phyloP scores from a whole-genome alignment of 805 yeast genomes.

The Kuraishia ogatae region DNA sequence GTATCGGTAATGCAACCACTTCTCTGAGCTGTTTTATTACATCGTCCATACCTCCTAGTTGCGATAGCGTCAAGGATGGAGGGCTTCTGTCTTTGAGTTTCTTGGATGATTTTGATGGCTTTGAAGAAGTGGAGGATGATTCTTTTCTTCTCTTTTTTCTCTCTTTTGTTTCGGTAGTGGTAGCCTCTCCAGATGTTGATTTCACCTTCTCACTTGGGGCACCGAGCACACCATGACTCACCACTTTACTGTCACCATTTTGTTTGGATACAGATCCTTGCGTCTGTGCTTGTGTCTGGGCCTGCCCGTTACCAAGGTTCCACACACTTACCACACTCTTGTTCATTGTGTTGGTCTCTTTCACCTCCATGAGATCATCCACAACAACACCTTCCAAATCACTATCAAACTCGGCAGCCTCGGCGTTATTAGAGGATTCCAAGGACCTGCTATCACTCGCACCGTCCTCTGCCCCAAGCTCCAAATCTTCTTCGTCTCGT shows the following conservation, averaged over 20 bases:
- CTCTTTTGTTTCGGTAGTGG: slow-evolving; percentile 6
- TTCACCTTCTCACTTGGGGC: slow-evolving; percentile 5
- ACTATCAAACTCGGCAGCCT: slow-evolving; percentile 41
- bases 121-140: slow-evolving; percentile 35
- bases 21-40: slow-evolving; percentile 86
- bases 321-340: slow-evolving; percentile 69
- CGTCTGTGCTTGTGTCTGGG: not conserved
- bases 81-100: slow-evolving; percentile 54
- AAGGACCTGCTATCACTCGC: not conserved
- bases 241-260: slow-evolving; percentile 67
- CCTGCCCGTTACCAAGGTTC: slow-evolving; percentile 25
- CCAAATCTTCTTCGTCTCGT: slow-evolving; percentile 41
- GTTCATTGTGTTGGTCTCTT: slow-evolving; percentile 62
- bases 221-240: slow-evolving; percentile 52
- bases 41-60: slow-evolving; percentile 84
- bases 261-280: slow-evolving; percentile 28
- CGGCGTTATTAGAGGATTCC: slow-evolving; percentile 37
- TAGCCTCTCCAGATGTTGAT: slow-evolving; percentile 5
- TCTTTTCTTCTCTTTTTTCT: slow-evolving; percentile 36
- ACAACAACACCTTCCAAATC: slow-evolving; percentile 24
- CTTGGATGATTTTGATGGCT: slow-evolving; percentile 18
- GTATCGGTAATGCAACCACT: slow-evolving; percentile 81
- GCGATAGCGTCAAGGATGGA: slow-evolving; percentile 57
- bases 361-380: slow-evolving; percentile 54
- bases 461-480: slow-evolving; percentile 30